Evolutionary conservation across 768 basidiomycete species (phyloP), one percentile per base, ranked within the genome.

Genomic region (Piloderma croceum): DNA sequence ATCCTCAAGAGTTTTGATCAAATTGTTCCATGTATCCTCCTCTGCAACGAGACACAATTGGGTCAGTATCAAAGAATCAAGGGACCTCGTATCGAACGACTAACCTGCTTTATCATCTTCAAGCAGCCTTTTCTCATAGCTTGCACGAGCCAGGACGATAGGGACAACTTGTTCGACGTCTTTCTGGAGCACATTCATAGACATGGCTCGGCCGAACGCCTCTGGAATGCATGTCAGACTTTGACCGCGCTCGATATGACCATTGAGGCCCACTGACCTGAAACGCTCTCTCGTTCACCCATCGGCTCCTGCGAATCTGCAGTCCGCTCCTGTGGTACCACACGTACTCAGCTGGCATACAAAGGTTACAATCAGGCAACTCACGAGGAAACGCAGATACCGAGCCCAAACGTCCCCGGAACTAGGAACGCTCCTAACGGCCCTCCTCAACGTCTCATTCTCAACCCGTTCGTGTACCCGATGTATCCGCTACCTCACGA

Each of bases 381-480:
- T 46, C 40, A 85, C 89, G 61, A 85, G 51, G 47, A 75, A 74
- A 27, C 84, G 78, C 10, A 91, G 77, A 56, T 86, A 87, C 31
- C 79, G 70, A 5, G 85, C 80, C 82, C 84, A 87, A 12, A 88
- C 64, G 51, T 86, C 83, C 15, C 89, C 89, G 24, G 74, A 85
- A 13, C 69, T 74, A 29, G 89, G 87, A 0, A 81, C 77, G 52
- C 88, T 89, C 42, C 84, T 72, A 7, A 76, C 56, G 9, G 86
- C 87, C 31, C 87, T 68, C 43, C 60, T 64, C 21, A 76, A 67
- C 12, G 68, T 56, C n/a, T 51, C 49, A 22, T 65, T 44, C 48
- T 81, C 69, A 7, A 56, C 56, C 1, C 67, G 68, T 23, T 61
- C 60, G 10, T 66, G 71, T 1, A 54, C 65, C 12, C 69, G 67